Base-by-base conservation (phyloP, 2,329 filamentous ascomycete genomes). In the Leptographium procerum region DNA sequence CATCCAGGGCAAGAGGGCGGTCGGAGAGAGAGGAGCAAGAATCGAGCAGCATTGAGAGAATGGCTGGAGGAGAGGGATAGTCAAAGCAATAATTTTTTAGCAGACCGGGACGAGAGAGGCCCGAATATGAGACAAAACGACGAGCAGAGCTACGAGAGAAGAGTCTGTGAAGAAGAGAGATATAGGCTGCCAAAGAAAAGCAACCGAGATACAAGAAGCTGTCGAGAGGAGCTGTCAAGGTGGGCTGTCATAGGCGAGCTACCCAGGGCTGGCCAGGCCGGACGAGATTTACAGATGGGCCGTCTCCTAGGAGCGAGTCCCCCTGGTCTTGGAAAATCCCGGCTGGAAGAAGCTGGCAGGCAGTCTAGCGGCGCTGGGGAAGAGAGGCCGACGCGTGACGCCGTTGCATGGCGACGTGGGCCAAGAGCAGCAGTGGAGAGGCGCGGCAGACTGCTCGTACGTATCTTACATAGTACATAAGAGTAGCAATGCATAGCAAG, bases 1-100 rank as follows among this genome's bases (percentile, higher is more conserved):
- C 59, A 58, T 60, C 45, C 52, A 58, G 59, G 31, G 45, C 56
- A 54, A 29, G 36, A 19, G 22, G 29, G 4, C 33, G 52, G 16
- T 6, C 8, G 29, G 16, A 40, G 31, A 26, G n/a, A 29, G 14
- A 26, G 16, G 16, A 43, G 22, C 6, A 14, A 31, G 24, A 14
- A n/a, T n/a, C 22, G 16, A 40, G 47, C 24, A 31, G n/a, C n/a
- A n/a, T n/a, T n/a, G n/a, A 48, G 28, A 4, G 29, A 47, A 24
- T 7, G 48, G 14, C 29, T 4, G 34, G 24, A 29, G 16, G 31
- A 16, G 33, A 14, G 24, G n/a, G n/a, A n/a, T n/a, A n/a, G n/a
- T n/a, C n/a, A n/a, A n/a, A n/a, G n/a, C n/a, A n/a, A n/a, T n/a
- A n/a, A n/a, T n/a, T n/a, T n/a, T n/a, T n/a, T n/a, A n/a, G n/a